These are phyloP conservation scores for Tarenaya hassleriana DNA, from an alignment of 345 rosid genomes.

Conservation along the genomic window DNA sequence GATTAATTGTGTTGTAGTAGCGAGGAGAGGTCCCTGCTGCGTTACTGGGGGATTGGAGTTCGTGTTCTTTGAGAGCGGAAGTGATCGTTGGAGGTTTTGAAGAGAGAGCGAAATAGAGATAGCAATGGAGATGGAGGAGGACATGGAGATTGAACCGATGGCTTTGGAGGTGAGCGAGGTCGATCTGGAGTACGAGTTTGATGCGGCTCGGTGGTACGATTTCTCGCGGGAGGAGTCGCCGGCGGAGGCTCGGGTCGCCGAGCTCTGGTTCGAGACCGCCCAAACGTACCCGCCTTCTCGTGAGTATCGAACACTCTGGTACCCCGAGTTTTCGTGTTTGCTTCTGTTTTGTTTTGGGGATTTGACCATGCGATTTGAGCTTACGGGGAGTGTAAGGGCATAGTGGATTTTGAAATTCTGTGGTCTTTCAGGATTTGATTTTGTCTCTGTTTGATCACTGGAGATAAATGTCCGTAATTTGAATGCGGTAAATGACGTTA, in stretches of 20 bases:
- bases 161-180: constrained; percentile 59
- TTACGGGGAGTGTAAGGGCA: too few species aligned
- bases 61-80: constrained; percentile 15
- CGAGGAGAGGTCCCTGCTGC: constrained; percentile 17
- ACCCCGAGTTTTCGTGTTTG: too few species aligned
- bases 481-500: too few species aligned
- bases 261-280: constrained; percentile 75
- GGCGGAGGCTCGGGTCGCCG: constrained; percentile 57
- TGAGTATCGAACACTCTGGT: constrained; percentile 32
- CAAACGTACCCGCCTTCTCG: constrained; percentile 79
- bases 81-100: constrained; percentile 28
- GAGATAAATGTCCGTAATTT: too few species aligned
- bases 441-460: too few species aligned
- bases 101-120: constrained; percentile 22
- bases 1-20: not conserved
- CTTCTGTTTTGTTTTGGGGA: not conserved
- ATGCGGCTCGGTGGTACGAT: constrained; percentile 78
- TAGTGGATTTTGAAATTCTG: too few species aligned
- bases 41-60: constrained; percentile 1
- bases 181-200: constrained; percentile 87
- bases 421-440: too few species aligned
- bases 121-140: constrained; percentile 41
- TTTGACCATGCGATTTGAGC: too few species aligned
- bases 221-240: constrained; percentile 61
- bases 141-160: constrained; percentile 39